phyloP scores from a whole-genome alignment of 2,329 filamentous ascomycete genomes.

The Fusarium kyushuense region DNA sequence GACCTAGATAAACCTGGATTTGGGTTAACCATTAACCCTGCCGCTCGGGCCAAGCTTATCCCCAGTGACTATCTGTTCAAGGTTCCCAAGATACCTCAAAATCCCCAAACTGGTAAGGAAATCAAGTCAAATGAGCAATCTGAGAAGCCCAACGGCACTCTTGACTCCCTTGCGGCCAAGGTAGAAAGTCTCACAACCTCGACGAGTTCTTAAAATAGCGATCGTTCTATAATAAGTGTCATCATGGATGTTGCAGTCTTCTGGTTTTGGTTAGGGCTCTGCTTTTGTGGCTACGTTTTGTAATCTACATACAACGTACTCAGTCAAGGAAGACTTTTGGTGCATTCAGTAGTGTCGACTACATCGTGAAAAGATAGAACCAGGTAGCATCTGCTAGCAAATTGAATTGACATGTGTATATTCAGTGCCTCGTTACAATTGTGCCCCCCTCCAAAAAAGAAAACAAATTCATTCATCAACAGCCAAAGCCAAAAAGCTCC shows the following conservation, averaged over 20 bases:
- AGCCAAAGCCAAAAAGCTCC: not conserved
- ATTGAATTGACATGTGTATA: not conserved
- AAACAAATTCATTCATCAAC: not conserved
- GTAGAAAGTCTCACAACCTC: conserved; percentile 51
- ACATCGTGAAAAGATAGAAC: conserved; percentile 1
- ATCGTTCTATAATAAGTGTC: not conserved
- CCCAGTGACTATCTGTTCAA: conserved; percentile 79
- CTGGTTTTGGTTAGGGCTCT: conserved; percentile 1
- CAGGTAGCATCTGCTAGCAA: too few species aligned
- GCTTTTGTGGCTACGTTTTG: conserved; percentile 9
- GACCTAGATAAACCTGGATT: conserved; percentile 92
- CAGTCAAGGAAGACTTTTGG: not conserved
- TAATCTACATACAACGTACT: not conserved
- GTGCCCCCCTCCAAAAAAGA: not conserved
- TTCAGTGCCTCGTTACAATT: not conserved
- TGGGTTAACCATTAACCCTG: conserved; percentile 86
- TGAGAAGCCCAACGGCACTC: conserved; percentile 41
- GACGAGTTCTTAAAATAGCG: conserved; percentile 13
- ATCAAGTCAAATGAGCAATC: conserved; percentile 28
- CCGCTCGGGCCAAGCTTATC: conserved; percentile 76
- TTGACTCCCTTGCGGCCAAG: conserved; percentile 52
- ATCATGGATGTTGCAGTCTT: not conserved
- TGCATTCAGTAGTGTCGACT: not conserved
- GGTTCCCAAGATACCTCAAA: conserved; percentile 65
- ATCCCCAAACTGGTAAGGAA: conserved; percentile 42